Evolutionary conservation across 805 yeast genomes (phyloP).

Genomic region (Kuraishia molischiana): DNA sequence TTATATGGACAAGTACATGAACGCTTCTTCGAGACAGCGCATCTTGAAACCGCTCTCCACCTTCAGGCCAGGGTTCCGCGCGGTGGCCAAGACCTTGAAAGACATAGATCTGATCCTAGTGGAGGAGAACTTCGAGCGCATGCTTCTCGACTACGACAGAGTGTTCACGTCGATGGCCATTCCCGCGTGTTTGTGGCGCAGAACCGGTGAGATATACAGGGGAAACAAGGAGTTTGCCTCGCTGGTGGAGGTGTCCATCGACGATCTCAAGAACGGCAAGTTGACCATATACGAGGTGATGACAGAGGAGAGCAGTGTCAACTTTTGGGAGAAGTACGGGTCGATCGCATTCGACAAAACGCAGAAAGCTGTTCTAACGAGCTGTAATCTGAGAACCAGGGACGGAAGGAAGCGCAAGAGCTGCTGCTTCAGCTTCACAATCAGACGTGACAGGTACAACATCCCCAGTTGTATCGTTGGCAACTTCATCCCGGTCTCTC

Average conservation of each 20-base stretch:
- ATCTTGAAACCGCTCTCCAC: slow-evolving; percentile 77
- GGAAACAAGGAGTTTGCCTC: slow-evolving; percentile 96
- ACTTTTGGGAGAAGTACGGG: slow-evolving; percentile 96
- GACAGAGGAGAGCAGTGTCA: slow-evolving; percentile 94
- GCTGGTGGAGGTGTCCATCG: slow-evolving; percentile 80
- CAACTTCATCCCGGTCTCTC: slow-evolving; percentile 76
- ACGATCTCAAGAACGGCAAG: slow-evolving; percentile 86
- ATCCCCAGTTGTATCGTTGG: slow-evolving; percentile 96
- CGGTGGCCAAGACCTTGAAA: slow-evolving; percentile 80
- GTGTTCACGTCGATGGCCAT: slow-evolving; percentile 97
- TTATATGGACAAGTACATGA: slow-evolving; percentile 92
- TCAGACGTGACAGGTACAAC: slow-evolving; percentile 84
- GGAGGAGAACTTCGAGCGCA: slow-evolving; percentile 89
- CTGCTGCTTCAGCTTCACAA: slow-evolving; percentile 92
- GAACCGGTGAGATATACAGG: slow-evolving; percentile 92
- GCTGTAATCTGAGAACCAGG: slow-evolving; percentile 76
- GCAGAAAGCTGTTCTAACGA: slow-evolving; percentile 88
- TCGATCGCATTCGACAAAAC: slow-evolving; percentile 94
- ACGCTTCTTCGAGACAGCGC: slow-evolving; percentile 69
- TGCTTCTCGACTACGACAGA: slow-evolving; percentile 87
- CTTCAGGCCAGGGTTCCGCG: slow-evolving; percentile 88
- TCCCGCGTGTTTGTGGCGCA: slow-evolving; percentile 95
- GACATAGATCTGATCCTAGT: slow-evolving; percentile 88
- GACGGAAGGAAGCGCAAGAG: slow-evolving; percentile 74
- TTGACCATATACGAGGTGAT: slow-evolving; percentile 86